Percentiles rank a stretch among this genome's conserved stretches.
These are phyloP conservation scores for Tarenaya hassleriana DNA, from an alignment of 345 rosid genomes.

Conservation along the genomic window DNA sequence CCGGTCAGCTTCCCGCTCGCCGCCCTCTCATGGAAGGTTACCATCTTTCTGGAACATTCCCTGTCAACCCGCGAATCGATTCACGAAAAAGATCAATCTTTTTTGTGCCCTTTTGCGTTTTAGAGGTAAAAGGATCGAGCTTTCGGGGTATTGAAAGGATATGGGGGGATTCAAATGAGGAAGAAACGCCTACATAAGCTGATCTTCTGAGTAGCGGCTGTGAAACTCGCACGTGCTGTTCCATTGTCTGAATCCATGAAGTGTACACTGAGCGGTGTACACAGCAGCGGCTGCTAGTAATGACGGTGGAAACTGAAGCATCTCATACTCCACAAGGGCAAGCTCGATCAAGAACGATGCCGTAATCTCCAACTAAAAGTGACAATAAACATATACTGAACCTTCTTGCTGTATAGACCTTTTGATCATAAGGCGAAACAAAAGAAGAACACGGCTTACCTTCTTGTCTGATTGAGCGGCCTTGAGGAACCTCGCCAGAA, in stretches of 20 bases:
- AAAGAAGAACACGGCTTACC: constrained; percentile 23
- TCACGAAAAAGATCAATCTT: neutral
- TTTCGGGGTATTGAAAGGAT: neutral
- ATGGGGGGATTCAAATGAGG: neutral
- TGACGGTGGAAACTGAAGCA: constrained; percentile 77
- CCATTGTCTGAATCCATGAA: constrained; percentile 71
- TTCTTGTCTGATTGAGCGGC: constrained; percentile 80
- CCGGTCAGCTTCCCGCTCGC: constrained; percentile 74
- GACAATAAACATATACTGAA: neutral
- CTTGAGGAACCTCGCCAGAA: constrained; percentile 70
- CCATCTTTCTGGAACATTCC: constrained; percentile 71
- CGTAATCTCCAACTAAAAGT: constrained; percentile 43
- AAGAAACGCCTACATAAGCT: constrained; percentile 53
- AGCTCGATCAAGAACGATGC: constrained; percentile 82
- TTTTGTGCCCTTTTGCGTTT: neutral
- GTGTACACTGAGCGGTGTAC: constrained; percentile 70
- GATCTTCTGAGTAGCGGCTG: constrained; percentile 54
- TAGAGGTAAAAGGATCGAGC: neutral
- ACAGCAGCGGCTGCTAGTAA: constrained; percentile 69
- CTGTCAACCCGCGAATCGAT: constrained; percentile 44
- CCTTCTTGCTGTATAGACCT: too few relatives aligned
- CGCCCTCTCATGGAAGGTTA: constrained; percentile 60
- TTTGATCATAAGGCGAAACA: too few relatives aligned
- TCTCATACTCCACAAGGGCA: constrained; percentile 72
- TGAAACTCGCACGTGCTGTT: constrained; percentile 68